phyloP scores from a whole-genome alignment of 257 asterid genomes.

The Capsicum rhomboideum region DNA sequence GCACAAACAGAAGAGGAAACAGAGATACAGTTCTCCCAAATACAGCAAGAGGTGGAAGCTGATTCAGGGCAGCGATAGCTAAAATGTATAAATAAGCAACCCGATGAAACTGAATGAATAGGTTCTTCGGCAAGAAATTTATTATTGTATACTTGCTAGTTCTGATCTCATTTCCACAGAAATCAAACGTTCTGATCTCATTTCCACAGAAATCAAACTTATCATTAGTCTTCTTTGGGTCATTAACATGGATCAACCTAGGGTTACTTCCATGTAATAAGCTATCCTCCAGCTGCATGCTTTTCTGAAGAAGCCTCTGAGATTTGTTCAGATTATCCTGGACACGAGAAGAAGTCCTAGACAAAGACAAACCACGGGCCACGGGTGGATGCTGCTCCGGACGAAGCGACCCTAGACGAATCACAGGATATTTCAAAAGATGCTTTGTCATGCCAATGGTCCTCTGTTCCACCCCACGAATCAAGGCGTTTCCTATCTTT shows the following conservation, averaged over 20 bases:
- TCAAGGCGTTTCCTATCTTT: slow-evolving; percentile 47
- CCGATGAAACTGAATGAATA: slow-evolving; percentile 87
- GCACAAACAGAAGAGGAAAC: slow-evolving; percentile 93
- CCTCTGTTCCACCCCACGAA: slow-evolving; percentile 84
- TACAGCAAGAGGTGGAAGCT: slow-evolving; percentile 98
- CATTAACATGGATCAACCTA: slow-evolving; percentile 74
- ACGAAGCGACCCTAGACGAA: slow-evolving; percentile 16
- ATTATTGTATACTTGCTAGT: slow-evolving; percentile 89
- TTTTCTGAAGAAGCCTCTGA: too few relatives aligned
- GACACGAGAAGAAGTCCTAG: slow-evolving; percentile 20
- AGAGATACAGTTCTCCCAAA: slow-evolving; percentile 95
- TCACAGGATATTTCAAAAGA: slow-evolving; percentile 47
- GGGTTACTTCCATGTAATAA: slow-evolving; percentile 36
- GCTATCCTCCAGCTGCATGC: slow-evolving; percentile 68
- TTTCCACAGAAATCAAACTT: slow-evolving; percentile 64
- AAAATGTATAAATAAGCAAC: slow-evolving; percentile 90
- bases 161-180: too few relatives aligned
- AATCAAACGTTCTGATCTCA: slow-evolving; percentile 85
- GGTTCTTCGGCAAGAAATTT: slow-evolving; percentile 83
- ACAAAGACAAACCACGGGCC: neutral
- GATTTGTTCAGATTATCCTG: slow-evolving; percentile 34
- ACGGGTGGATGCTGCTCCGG: neutral
- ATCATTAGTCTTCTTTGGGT: slow-evolving; percentile 65
- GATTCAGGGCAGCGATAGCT: slow-evolving; percentile 88
- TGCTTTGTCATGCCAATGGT: slow-evolving; percentile 30